These are phyloP conservation scores for Alliaria petiolata DNA, from an alignment of 345 rosid species.

Conservation along the genomic window DNA sequence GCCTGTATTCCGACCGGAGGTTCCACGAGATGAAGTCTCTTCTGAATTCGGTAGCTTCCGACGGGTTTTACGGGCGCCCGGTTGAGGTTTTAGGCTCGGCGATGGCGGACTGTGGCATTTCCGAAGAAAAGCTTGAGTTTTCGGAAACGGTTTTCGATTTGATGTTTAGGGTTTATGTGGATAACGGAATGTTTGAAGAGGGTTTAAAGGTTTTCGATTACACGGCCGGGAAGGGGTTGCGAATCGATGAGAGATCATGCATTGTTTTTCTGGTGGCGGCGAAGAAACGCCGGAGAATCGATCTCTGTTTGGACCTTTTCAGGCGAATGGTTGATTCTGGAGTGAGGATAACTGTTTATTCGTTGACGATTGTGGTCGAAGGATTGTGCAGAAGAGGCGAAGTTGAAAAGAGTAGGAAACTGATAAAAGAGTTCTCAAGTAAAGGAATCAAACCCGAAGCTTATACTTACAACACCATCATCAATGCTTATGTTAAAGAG, in stretches of 20 bases:
- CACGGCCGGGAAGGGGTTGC: conserved; percentile 46
- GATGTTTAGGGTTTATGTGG: conserved; percentile 65
- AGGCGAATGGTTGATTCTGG: conserved; percentile 50
- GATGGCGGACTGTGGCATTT: conserved; percentile 24
- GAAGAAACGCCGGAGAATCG: conserved; percentile 48
- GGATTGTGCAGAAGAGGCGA: conserved; percentile 62
- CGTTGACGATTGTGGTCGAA: conserved; percentile 64
- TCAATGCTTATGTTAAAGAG: conserved; percentile 53
- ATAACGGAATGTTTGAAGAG: conserved; percentile 54
- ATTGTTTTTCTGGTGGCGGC: conserved; percentile 63
- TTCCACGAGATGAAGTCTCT: conserved; percentile 49
- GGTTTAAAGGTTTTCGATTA: conserved; percentile 52
- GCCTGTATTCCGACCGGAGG: conserved; percentile 44
- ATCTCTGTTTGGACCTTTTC: conserved; percentile 49
- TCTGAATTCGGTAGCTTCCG: conserved; percentile 37
- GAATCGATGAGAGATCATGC: conserved; percentile 69
- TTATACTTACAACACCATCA: conserved; percentile 62
- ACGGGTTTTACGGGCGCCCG: conserved; percentile 36
- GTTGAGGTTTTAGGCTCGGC: conserved; percentile 35
- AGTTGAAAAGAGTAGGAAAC: conserved; percentile 44
- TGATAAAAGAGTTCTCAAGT: conserved; percentile 42
- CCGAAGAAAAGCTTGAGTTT: conserved; percentile 35
- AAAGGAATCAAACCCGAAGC: conserved; percentile 63
- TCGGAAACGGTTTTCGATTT: conserved; percentile 52
- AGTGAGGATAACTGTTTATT: conserved; percentile 51